Conservation (phyloP, 2,329 filamentous ascomycete species). For the Ramularia collo-cygni region DNA sequence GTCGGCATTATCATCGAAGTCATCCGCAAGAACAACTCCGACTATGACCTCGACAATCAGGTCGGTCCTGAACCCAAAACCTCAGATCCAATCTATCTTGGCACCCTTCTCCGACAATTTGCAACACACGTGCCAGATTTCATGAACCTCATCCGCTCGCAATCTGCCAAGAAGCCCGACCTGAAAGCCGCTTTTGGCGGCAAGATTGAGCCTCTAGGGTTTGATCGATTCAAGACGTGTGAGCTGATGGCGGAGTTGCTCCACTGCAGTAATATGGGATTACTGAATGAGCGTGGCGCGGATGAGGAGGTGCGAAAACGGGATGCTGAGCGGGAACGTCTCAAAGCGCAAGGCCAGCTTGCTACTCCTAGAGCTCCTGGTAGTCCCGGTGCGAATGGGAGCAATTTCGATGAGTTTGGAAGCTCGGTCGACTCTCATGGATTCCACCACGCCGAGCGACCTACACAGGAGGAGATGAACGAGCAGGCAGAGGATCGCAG, state of each 20-base stretch:
- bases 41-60: conserved; percentile 91
- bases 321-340: conserved; percentile 71
- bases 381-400: conserved; percentile 48
- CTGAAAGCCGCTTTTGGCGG: conserved; percentile 83
- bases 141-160: conserved; percentile 79
- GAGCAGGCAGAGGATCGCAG: conserved; percentile 60
- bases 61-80: conserved; percentile 72
- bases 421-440: conserved; percentile 47
- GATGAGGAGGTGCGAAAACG: conserved; percentile 77
- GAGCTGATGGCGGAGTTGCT: conserved; percentile 96
- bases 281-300: conserved; percentile 85
- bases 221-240: conserved; percentile 97
- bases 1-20: conserved; percentile 98
- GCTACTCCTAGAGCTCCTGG: conserved; percentile 47
- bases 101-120: conserved; percentile 80
- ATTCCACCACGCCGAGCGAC: conserved; percentile 44
- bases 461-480: conserved; percentile 34
- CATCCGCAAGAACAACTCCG: conserved; percentile 97
- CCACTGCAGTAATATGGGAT: conserved; percentile 97
- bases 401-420: conserved; percentile 39
- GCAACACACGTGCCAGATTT: conserved; percentile 89
- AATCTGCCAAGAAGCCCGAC: conserved; percentile 64
- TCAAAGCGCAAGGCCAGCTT: conserved; percentile 72
- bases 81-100: conserved; percentile 93
- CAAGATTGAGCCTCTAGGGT: conserved; percentile 87